phyloP scores from a whole-genome alignment of 2,329 filamentous ascomycete genomes.

The Lachnellula arida region DNA sequence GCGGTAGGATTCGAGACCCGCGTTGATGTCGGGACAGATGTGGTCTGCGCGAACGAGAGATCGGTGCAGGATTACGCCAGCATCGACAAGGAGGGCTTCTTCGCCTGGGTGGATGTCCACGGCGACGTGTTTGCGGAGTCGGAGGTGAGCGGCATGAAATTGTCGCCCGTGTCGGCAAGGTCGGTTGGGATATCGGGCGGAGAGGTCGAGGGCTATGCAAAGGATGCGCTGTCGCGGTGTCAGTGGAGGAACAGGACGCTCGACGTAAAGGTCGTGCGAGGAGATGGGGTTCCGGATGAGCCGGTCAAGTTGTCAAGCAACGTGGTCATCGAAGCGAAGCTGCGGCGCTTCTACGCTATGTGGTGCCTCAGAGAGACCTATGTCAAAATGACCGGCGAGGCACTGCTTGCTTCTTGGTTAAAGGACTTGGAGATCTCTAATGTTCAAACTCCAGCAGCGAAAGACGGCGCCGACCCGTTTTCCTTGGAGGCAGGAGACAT shows the following conservation, averaged over 20 bases:
- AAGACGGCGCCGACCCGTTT: constrained; percentile 3
- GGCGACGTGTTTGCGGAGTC: constrained; percentile 61
- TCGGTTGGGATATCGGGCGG: constrained; percentile 9
- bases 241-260: constrained; percentile 21
- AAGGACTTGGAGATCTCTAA: constrained; percentile 62
- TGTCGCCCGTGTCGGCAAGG: constrained; percentile 13
- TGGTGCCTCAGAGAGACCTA: constrained; percentile 80
- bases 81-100: constrained; percentile 56
- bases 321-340: constrained; percentile 51
- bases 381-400: constrained; percentile 78
- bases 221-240: constrained; percentile 24
- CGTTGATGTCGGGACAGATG: constrained; percentile 62
- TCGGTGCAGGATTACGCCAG: constrained; percentile 55
- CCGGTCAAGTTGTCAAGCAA: constrained; percentile 27
- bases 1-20: constrained; percentile 21
- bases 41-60: constrained; percentile 72
- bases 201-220: constrained; percentile 9
- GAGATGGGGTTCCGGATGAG: constrained; percentile 4
- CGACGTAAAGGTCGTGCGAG: constrained; percentile 7
- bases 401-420: constrained; percentile 69
- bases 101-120: constrained; percentile 66
- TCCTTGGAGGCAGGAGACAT: constrained; percentile 23
- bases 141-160: constrained; percentile 60
- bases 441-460: constrained; percentile 37
- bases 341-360: constrained; percentile 69